Percentiles rank a stretch among this genome's conserved stretches.
These are phyloP conservation scores for Pogostemon cablin DNA, from an alignment of 257 asterid genomes.

Conservation along the genomic window DNA sequence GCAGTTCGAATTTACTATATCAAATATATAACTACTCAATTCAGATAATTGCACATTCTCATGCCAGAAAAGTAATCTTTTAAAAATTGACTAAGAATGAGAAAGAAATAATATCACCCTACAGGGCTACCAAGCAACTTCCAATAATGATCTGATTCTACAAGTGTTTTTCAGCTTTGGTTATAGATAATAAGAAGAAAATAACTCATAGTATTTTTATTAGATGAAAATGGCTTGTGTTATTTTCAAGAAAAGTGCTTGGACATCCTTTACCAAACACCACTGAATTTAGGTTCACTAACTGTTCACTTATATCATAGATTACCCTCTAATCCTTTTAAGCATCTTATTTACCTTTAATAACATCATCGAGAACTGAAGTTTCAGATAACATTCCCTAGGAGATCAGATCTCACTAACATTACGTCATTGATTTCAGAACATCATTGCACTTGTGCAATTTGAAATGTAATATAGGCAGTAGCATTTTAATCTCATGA, in stretches of 20 bases:
- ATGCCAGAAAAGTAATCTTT: conserved; percentile 8
- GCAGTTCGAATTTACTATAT: background rate
- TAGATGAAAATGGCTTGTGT: background rate
- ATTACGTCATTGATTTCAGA: background rate
- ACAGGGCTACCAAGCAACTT: background rate
- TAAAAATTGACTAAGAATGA: conserved; percentile 9
- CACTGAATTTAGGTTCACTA: background rate
- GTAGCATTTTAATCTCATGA: background rate
- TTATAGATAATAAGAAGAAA: background rate
- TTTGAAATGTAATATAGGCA: background rate
- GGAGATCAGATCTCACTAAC: background rate
- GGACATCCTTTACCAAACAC: background rate
- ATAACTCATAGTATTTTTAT: background rate
- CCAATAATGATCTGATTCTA: background rate
- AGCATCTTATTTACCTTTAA: background rate
- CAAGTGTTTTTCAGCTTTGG: background rate
- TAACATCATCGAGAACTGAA: background rate
- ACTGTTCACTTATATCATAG: background rate
- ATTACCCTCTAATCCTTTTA: background rate
- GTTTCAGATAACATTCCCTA: background rate
- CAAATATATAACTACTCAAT: background rate
- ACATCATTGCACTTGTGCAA: too few relatives aligned
- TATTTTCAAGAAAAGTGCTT: background rate
- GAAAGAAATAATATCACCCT: background rate
- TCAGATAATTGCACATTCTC: background rate